These are phyloP conservation scores for Camellia sinensis DNA, from an alignment of 148 eudicot genomes.

Conservation along the genomic window DNA sequence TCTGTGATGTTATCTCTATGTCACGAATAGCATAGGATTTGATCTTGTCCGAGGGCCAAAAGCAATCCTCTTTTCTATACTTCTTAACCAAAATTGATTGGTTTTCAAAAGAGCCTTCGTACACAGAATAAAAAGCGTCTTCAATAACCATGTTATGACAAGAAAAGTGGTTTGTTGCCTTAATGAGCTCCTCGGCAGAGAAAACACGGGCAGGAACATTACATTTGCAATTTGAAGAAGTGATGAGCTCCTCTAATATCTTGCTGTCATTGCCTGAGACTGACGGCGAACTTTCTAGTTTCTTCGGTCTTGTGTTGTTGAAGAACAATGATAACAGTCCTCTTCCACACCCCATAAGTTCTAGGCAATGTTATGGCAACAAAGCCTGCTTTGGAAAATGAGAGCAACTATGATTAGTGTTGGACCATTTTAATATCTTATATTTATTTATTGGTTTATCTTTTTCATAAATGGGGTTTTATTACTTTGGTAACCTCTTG, in stretches of 20 bases:
- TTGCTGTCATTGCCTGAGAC: too few relatives aligned
- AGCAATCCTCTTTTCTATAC: neutral
- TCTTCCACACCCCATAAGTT: neutral
- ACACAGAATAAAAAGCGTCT: neutral
- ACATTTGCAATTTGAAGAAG: neutral
- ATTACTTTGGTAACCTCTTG: too few relatives aligned
- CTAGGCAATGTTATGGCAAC: neutral
- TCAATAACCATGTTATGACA: neutral
- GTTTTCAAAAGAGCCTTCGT: conserved; percentile 10
- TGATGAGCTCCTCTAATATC: neutral
- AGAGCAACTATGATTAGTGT: too few relatives aligned
- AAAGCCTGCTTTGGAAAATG: neutral
- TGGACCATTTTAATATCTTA: too few relatives aligned
- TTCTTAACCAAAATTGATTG: conserved; percentile 4
- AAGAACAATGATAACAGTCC: too few relatives aligned
- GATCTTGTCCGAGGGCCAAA: neutral
- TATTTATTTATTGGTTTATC: too few relatives aligned
- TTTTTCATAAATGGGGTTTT: too few relatives aligned
- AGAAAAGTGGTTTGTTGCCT: neutral
- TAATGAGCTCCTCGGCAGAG: neutral
- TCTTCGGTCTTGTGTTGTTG: too few relatives aligned
- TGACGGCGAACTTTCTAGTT: too few relatives aligned
- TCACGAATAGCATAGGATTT: neutral
- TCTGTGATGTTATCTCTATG: neutral
- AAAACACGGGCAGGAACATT: neutral